phyloP scores from a whole-genome alignment of 768 basidiomycete genomes.

The Galerina marginata region DNA sequence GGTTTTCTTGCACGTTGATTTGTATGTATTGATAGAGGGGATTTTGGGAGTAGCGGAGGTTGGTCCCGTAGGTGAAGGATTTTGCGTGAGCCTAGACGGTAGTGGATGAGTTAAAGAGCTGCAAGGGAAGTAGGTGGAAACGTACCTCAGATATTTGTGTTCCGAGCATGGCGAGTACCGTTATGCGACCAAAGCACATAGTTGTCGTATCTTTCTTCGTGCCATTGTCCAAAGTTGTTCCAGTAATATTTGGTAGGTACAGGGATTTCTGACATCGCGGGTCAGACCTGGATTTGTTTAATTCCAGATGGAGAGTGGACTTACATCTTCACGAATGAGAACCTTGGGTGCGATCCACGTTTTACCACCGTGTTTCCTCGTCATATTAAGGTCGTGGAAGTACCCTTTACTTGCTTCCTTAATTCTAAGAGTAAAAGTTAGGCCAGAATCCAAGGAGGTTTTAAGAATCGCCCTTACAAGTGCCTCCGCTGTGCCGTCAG shows the following conservation, averaged over 20 bases:
- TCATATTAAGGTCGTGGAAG: slow-evolving; percentile 83
- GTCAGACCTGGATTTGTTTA: slow-evolving; percentile 10
- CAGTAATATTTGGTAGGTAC: slow-evolving; percentile 88
- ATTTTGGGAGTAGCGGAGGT: slow-evolving; percentile 54
- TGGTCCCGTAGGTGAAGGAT: slow-evolving; percentile 67
- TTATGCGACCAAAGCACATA: slow-evolving; percentile 76
- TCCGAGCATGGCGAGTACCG: slow-evolving; percentile 81
- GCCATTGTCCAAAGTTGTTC: slow-evolving; percentile 65
- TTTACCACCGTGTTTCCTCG: slow-evolving; percentile 86
- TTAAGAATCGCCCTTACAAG: slow-evolving; percentile 41
- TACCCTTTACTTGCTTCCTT: slow-evolving; percentile 77
- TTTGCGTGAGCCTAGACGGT: slow-evolving; percentile 73
- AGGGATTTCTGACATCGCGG: slow-evolving; percentile 73
- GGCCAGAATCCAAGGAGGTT: not conserved
- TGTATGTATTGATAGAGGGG: slow-evolving; percentile 76
- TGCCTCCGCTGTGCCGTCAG: slow-evolving; percentile 74
- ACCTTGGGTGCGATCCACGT: slow-evolving; percentile 92
- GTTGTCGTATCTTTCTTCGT: slow-evolving; percentile 74
- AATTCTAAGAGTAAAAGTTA: slow-evolving; percentile 37
- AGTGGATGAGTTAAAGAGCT: not conserved
- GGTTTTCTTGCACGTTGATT: slow-evolving; percentile 94
- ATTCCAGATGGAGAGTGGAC: not conserved
- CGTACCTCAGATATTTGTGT: slow-evolving; percentile 88
- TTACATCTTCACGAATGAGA: slow-evolving; percentile 91
- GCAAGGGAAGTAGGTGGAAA: not conserved